A percentile compares a stretch with the other conserved stretches of the same genome.
Evolutionary conservation across 163 green algal genomes (phyloP).

Genomic region (Chloromonas sp.): DNA sequence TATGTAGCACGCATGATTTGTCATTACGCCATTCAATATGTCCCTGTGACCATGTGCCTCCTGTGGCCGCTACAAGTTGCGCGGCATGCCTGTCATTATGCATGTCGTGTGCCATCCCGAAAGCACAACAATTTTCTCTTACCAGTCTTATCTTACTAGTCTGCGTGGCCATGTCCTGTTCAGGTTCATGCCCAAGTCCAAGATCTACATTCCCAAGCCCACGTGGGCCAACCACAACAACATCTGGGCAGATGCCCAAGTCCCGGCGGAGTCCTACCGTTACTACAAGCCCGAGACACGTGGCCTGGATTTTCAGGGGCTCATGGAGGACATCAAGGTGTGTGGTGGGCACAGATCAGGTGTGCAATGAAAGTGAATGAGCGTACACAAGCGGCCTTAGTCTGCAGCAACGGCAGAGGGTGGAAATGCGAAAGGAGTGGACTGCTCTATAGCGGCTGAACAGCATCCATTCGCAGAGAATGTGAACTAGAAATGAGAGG

Average conservation of each 20-base stretch:
- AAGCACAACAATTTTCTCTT: background rate
- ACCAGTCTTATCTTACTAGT: background rate
- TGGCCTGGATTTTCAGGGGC: conserved; percentile 61
- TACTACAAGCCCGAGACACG: conserved; percentile 66
- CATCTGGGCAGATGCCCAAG: conserved; percentile 42
- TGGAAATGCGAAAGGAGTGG: no score
- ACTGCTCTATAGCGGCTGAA: no score
- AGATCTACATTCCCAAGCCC: conserved; percentile 57
- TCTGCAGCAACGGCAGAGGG: no score
- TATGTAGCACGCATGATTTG: no score
- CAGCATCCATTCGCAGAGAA: no score
- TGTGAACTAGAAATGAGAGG: no score
- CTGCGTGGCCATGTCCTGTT: conserved; percentile 1
- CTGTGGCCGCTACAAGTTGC: background rate
- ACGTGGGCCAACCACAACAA: conserved; percentile 75
- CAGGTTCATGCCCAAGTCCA: conserved; percentile 71
- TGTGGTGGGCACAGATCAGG: background rate
- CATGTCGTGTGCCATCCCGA: background rate
- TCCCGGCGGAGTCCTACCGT: conserved; percentile 26
- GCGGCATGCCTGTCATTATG: background rate
- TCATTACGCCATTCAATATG: no score
- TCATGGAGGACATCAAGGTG: conserved; percentile 60
- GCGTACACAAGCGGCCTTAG: no score
- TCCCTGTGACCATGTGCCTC: background rate
- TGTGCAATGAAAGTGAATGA: no score